Base-by-base conservation (phyloP, 768 basidiomycete genomes). In the Lyophyllum shimeji region DNA sequence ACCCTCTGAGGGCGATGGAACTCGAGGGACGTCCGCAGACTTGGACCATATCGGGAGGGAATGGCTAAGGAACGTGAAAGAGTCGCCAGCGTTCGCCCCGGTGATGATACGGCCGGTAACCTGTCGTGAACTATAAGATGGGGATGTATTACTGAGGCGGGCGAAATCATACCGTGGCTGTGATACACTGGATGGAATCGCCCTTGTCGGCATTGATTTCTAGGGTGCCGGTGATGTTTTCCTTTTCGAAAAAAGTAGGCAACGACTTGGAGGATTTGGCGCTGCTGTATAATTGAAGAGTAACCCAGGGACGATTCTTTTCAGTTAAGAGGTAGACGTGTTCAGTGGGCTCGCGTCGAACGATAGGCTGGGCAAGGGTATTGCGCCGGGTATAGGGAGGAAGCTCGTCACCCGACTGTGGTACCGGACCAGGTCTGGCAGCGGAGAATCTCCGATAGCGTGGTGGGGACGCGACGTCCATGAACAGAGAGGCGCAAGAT, bases 161-260 rank as follows among this genome's bases (percentile, higher is more conserved):
- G 8, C 18, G 42, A 58, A 39, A 20, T 63, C 75, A 39, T 66
- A 81, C 80, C 45, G 62, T 72, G 37, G 76, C 76, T 24, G 71
- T 73, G 50, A 81, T 70, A 21, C 77, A 73, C 55, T 81, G 79
- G 44, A 81, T 81, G 20, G 77, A 81, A 63, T 82, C 80, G 25
- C 78, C 79, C 67, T 73, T 76, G 59, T 81, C 79, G 24, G 77
- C 79, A 50, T 71, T 65, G 58, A 82, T 63, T 61, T 80, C 76
- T 46, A 82, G 68, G 39, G 67, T 69, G 42, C 79, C 80, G 50
- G 68, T 78, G 68, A 82, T 76, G 46, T 75, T 74, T 65, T 82
- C 80, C 69, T 79, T 82, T 72, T 83, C 80, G 62, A 76, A 78
- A 65, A 79, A 80, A 20, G 77, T 79, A 8, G 81, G 80, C 31